Evolutionary conservation across 495 filamentous ascomycete genomes (phyloP).

Genomic region (Neurospora pannonica): DNA sequence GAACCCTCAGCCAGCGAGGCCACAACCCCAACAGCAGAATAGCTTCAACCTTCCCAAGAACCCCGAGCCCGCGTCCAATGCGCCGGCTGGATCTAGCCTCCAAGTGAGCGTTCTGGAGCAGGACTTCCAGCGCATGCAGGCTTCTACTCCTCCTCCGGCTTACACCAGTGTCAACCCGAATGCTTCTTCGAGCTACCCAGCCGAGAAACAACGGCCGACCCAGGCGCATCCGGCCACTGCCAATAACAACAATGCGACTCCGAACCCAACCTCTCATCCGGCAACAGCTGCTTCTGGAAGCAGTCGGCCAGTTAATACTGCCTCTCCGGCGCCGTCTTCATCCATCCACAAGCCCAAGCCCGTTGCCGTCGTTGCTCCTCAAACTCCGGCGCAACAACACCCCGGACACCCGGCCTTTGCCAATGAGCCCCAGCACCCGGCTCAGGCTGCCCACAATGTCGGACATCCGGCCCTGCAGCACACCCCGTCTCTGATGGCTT

Average conservation of each 20-base stretch:
- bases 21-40: conserved; percentile 14
- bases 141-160: conserved; percentile 82
- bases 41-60: conserved; percentile 21
- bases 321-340: conserved; percentile 2
- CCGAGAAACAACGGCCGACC: conserved; percentile 56
- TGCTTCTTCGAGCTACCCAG: conserved; percentile 50
- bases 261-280: conserved; percentile 3
- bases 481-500: conserved; percentile 42
- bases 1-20: conserved; percentile 19
- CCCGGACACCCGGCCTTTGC: conserved; percentile 74
- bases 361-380: conserved; percentile 8
- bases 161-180: conserved; percentile 69
- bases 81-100: conserved; percentile 17
- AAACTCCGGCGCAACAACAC: conserved; percentile 37
- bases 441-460: conserved; percentile 21
- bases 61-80: conserved; percentile 18
- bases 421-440: conserved; percentile 52
- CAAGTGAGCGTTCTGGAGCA: conserved; percentile 65
- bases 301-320: not conserved
- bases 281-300: not conserved
- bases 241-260: conserved; percentile 20
- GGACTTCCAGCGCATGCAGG: conserved; percentile 79
- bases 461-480: conserved; percentile 35
- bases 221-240: conserved; percentile 12
- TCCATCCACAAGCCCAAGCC: conserved; percentile 12